Evolutionary conservation across 108 stramenopile genomes (phyloP), one percentile per base, ranked within the genome.

Genomic region (Nannochloropsis salina): DNA sequence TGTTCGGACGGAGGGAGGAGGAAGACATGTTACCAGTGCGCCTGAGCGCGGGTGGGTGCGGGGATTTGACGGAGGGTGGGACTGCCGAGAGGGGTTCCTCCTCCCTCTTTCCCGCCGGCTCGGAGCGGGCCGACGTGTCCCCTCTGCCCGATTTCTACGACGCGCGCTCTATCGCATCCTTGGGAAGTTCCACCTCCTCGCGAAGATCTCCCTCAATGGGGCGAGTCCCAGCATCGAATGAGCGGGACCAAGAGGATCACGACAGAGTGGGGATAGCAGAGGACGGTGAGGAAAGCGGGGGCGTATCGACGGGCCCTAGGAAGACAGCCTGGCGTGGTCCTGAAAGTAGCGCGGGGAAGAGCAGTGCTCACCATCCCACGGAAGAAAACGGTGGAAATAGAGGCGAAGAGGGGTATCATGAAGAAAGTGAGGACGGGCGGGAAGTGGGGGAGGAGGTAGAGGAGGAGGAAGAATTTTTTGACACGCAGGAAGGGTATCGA

Each of bases 401-500:
- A 31, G 61, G 61, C 20, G 61, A 74, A n/a, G 61, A 74, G n/a
- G 61, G 61, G n/a, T 15, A 74, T 15, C 20, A n/a, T 74, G 61
- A n/a, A 74, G 61, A 74, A 8, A n/a, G n/a, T 15, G 61, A 74
- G 61, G 61, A 6, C 20, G 61, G n/a, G 20, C 15, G n/a, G 20
- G 6, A 74, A n/a, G n/a, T n/a, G 3, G 61, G n/a, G 61, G 61
- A 74, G 61, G 61, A 74, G n/a, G 61, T n/a, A 3, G 61, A 74
- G n/a, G 61, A 74, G 61, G 61, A 74, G n/a, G 61, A 74, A 15
- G 61, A 74, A n/a, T 74, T 74, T 74, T 74, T 74, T 74, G 61
- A 74, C n/a, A 74, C 61, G 20, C 61, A 74, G 61, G 61, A 74
- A n/a, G 61, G 61, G 1, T 74, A 74, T 74, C 61, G 61, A 15